A percentile compares a stretch with the other conserved stretches of the same genome.
Conservation (phyloP, 345 rosid species). For the Heritiera littoralis region DNA sequence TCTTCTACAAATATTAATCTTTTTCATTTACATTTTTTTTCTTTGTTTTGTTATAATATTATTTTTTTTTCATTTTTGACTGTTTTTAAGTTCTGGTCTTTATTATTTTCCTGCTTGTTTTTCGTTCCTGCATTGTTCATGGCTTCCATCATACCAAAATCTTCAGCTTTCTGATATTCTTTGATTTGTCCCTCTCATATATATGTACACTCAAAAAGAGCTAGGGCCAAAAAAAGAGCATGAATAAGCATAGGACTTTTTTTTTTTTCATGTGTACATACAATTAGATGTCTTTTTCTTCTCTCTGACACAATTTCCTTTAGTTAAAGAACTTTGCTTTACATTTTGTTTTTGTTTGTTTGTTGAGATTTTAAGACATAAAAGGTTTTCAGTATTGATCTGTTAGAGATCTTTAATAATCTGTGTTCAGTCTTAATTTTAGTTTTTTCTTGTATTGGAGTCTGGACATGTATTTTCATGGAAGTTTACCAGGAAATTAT, state of each 20-base stretch:
- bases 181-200: background rate
- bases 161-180: slow-evolving; percentile 8
- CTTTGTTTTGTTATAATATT: too few relatives aligned
- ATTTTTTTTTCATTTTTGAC: slow-evolving; percentile 1
- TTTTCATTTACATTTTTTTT: background rate
- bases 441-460: too few relatives aligned
- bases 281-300: background rate
- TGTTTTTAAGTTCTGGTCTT: slow-evolving; percentile 18
- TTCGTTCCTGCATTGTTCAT: slow-evolving; percentile 6
- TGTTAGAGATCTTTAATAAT: background rate
- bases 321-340: background rate
- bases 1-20: slow-evolving; percentile 4
- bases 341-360: background rate
- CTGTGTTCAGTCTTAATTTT: too few relatives aligned
- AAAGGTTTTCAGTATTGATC: background rate
- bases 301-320: background rate
- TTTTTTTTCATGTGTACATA: background rate
- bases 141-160: slow-evolving; percentile 21
- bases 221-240: background rate
- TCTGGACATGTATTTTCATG: background rate
- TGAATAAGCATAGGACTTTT: background rate
- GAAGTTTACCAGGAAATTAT: background rate
- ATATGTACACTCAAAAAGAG: background rate
- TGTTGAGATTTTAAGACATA: background rate
- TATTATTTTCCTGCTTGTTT: background rate